Percentiles rank a stretch among this genome's conserved stretches.
These are phyloP conservation scores for Fennellomyces sp. DNA, from an alignment of 371 early-diverging fungal species.

Conservation along the genomic window DNA sequence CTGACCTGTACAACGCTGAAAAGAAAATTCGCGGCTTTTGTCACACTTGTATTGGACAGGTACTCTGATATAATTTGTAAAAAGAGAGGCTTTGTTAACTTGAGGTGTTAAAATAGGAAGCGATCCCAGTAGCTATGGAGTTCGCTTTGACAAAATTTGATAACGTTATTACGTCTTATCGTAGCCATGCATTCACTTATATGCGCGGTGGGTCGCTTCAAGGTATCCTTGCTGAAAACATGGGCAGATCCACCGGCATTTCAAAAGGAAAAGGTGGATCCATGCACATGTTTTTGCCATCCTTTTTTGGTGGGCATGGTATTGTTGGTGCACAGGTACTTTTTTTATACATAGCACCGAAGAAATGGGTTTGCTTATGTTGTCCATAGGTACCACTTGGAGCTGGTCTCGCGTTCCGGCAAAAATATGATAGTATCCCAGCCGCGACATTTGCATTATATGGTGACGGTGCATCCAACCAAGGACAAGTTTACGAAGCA, in stretches of 20 bases:
- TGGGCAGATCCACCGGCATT: constrained; percentile 89
- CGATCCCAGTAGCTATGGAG: constrained; percentile 96
- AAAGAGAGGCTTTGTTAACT: constrained; percentile 2
- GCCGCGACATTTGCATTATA: constrained; percentile 93
- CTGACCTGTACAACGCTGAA: constrained; percentile 94
- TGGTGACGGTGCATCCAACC: constrained; percentile 99
- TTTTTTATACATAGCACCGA: too few relatives aligned
- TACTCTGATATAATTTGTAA: constrained; percentile 24
- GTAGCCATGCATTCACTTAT: constrained; percentile 98
- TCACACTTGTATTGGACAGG: constrained; percentile 98
- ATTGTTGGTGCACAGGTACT: constrained; percentile 97
- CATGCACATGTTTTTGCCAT: constrained; percentile 99
- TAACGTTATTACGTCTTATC: constrained; percentile 97
- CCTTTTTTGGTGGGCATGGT: constrained; percentile 99
- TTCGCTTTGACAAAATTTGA: constrained; percentile 85
- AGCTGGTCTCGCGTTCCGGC: constrained; percentile 95
- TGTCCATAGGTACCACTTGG: constrained; percentile 82
- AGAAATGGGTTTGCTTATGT: neutral
- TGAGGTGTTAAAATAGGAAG: constrained; percentile 91
- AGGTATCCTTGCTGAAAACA: constrained; percentile 86
- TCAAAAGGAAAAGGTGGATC: constrained; percentile 99
- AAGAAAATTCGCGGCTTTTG: constrained; percentile 99
- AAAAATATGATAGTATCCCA: constrained; percentile 86
- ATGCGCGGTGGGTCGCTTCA: constrained; percentile 83
- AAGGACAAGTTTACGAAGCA: constrained; percentile 99